Evolutionary conservation across 495 filamentous ascomycete species (phyloP), one percentile per base, ranked within the genome.

Genomic region (Podospora tetraspora): DNA sequence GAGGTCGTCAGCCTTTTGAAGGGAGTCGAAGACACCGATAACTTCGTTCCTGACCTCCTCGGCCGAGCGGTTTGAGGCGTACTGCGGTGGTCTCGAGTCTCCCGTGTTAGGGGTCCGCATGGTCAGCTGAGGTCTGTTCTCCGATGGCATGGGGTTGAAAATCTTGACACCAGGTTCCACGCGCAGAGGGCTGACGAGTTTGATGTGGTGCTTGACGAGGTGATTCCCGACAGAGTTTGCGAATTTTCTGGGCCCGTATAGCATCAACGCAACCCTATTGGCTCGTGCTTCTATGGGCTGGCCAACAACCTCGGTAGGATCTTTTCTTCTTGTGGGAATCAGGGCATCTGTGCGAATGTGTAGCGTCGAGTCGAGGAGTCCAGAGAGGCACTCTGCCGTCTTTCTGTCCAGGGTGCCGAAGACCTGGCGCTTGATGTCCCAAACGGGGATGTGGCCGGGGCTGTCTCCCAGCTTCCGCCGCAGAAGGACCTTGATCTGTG

Each of bases 11-110:
- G 84, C 84, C 69, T 90, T 86, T 19, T 85, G 81, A 19, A 98
- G 85, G 16, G 86, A 88, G 77, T 97, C 92, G 71, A 99, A 97
- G 80, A 98, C 92, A 56, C 86, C 88, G 76, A 92, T 85, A 13
- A 97, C 91, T 27, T 97, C 93, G 71, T 86, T 86, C 5, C 89
- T 89, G 30, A 96, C 88, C 76, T 97, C 93, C 72, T 98, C 94
- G 3, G 87, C 86, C 2, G 91, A 92, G 16, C 92, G 83, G 57
- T 80, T 68, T 4, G 77, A 75, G 67, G 11, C 71, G 69, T 10
- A 69, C 61, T 66, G 24, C 27, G 66, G 62, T 11, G 57, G 59
- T 63, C 11, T 64, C 57, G 7, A 66, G 32, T 67, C 71, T 63
- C 69, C 67, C 57, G 61, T 56, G 23, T 63, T 56, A 67, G 70